Evolutionary conservation across 352 stramenopile species (phyloP).

Genomic region (Poterioochromonas sp.): DNA sequence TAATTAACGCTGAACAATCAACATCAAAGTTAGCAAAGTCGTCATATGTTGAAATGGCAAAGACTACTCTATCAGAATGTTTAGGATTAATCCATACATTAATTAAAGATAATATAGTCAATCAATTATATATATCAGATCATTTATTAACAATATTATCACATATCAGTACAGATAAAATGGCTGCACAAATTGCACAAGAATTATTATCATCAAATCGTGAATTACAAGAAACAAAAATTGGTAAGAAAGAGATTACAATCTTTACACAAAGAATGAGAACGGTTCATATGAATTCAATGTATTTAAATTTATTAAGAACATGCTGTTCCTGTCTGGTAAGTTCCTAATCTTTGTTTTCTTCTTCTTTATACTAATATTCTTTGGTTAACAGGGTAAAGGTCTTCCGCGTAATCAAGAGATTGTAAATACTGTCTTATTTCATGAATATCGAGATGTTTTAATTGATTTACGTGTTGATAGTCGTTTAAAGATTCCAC

Average conservation of each 20-base stretch:
- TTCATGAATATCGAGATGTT: slow-evolving; percentile 15
- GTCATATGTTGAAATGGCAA: not conserved
- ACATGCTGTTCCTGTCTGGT: slow-evolving; percentile 40
- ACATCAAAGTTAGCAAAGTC: not conserved
- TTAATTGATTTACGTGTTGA: not conserved
- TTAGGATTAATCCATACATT: slow-evolving; percentile 40
- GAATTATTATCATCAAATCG: slow-evolving; percentile 41
- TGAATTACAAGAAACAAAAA: slow-evolving; percentile 44
- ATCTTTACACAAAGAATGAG: slow-evolving; percentile 41
- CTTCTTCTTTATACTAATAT: too few relatives aligned
- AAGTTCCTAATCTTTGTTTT: too few relatives aligned
- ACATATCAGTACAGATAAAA: slow-evolving; percentile 33
- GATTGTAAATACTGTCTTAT: slow-evolving; percentile 35
- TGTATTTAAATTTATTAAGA: slow-evolving; percentile 43
- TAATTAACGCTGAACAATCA: not conserved
- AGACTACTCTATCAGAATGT: not conserved
- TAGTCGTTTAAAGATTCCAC: not conserved
- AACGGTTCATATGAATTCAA: slow-evolving; percentile 38
- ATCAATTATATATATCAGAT: slow-evolving; percentile 44
- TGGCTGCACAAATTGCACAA: slow-evolving; percentile 31
- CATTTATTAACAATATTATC: slow-evolving; percentile 38
- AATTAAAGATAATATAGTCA: slow-evolving; percentile 35
- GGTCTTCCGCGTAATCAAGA: slow-evolving; percentile 42
- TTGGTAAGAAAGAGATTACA: slow-evolving; percentile 36
- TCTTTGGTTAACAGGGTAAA: too few relatives aligned